These are phyloP conservation scores for Casaregolazyma suthepensis DNA, from an alignment of 1,139 yeast species.

Conservation along the genomic window DNA sequence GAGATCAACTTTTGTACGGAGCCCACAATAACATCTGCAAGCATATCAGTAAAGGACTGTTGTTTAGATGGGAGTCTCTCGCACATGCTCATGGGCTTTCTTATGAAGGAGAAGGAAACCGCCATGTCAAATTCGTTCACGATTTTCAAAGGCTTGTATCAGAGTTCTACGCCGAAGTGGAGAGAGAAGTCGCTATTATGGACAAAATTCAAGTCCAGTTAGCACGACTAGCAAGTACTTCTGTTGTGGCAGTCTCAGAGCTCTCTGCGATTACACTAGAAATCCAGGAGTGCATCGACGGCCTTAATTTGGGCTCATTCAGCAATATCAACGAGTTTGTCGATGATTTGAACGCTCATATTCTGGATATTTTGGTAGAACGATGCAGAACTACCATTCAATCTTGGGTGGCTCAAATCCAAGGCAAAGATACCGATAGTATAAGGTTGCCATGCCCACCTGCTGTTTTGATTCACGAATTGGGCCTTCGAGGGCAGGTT, in stretches of 20 bases:
- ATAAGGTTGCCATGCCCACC: slow-evolving; percentile 14
- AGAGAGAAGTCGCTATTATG: slow-evolving; percentile 23
- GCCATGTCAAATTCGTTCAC: slow-evolving; percentile 38
- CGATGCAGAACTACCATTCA: slow-evolving; percentile 29
- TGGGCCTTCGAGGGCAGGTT: slow-evolving; percentile 41
- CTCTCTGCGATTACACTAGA: slow-evolving; percentile 26
- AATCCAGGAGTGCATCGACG: slow-evolving; percentile 42
- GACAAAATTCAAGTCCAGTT: slow-evolving; percentile 1
- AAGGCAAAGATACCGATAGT: slow-evolving; percentile 10
- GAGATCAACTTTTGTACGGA: slow-evolving; percentile 40
- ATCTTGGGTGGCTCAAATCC: slow-evolving; percentile 26
- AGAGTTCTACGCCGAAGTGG: slow-evolving; percentile 35
- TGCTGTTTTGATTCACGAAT: slow-evolving; percentile 31
- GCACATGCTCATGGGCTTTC: slow-evolving; percentile 43
- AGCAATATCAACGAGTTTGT: slow-evolving; percentile 38
- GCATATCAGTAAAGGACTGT: slow-evolving; percentile 30
- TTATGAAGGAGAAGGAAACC: slow-evolving; percentile 35
- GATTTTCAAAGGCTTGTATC: slow-evolving; percentile 39
- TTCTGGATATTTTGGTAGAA: slow-evolving; percentile 34
- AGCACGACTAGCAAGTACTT: background rate
- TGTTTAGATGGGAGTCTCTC: slow-evolving; percentile 52
- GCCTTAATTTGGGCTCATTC: slow-evolving; percentile 40
- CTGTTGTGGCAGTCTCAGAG: background rate
- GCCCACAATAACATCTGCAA: slow-evolving; percentile 35
- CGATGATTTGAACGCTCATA: slow-evolving; percentile 37